Base-by-base conservation (phyloP, 805 yeast genomes). In the Schwanniomyces polymorphus region DNA sequence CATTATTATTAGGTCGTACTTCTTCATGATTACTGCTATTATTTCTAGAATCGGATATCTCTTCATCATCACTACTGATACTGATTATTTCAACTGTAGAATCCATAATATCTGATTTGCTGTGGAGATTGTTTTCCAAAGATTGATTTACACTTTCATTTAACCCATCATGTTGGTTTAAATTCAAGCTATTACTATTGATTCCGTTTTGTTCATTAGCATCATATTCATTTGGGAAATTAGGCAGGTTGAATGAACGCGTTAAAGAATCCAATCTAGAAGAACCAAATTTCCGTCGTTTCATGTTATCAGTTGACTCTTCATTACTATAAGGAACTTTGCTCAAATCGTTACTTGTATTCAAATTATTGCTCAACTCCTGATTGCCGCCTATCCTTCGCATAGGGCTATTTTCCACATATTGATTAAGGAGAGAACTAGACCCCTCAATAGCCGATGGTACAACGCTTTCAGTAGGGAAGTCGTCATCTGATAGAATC, bases 401-500 rank as follows among this genome's bases (percentile, higher is more conserved):
- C 7, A 9, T 12, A 31, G 4, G 14, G 7, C 11, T 16, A 9
- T 7, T 14, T 16, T 31, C 21, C 21, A 7, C 21, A 16, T 31
- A 7, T n/a, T 16, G 35, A 31, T 31, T 16, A 14, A 14, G 18
- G 14, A 16, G 2, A 5, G 8, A 10, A 16, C 18, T 16, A 7
- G 35, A 12, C 9, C 18, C 18, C 2, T 31, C 35, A 3, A 16
- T 7, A 3, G 21, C 14, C 23, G 23, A 21, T 3, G 35, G 21
- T 12, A 4, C 11, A 16, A 14, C 10, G 5, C 6, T 31, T 2
- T 2, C 8, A 31, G 14, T 11, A 31, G 35, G 17, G 35, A 31
- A 3, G 2, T 31, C 35, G 12, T 52, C 53, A 28, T 47, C 54
- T 4, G 55, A 53, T 12, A 51, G 33, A 29, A 45, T 44, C 41